Conservation (phyloP, 1,284 basidiomycete genomes). For the Porodaedalea pini region DNA sequence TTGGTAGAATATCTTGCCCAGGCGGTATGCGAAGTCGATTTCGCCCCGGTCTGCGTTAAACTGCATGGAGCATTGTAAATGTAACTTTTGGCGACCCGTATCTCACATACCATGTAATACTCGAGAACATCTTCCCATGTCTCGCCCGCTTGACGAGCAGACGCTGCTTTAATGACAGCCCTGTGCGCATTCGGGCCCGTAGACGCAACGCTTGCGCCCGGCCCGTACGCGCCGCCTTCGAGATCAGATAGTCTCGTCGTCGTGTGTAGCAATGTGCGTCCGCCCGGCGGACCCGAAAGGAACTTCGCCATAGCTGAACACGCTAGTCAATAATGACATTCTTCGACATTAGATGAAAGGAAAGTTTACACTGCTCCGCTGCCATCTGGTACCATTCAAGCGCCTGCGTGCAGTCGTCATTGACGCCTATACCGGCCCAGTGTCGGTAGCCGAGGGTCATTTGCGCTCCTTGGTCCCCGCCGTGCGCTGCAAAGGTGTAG, state of each 20-base stretch:
- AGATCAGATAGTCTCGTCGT: conserved; percentile 87
- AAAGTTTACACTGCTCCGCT: conserved; percentile 68
- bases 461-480: conserved; percentile 82
- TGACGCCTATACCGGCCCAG: conserved; percentile 90
- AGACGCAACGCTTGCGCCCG: conserved; percentile 87
- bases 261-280: conserved; percentile 79
- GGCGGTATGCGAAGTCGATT: conserved; percentile 78
- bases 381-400: conserved; percentile 86
- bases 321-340: not conserved
- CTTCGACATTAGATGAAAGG: conserved; percentile 1
- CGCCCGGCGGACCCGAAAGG: conserved; percentile 85
- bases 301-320: conserved; percentile 68
- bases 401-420: conserved; percentile 80
- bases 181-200: conserved; percentile 70
- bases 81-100: not conserved
- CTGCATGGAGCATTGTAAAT: conserved; percentile 35
- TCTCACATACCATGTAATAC: conserved; percentile 68
- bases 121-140: conserved; percentile 91
- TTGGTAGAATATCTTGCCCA: conserved; percentile 92
- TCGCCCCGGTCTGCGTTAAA: conserved; percentile 92
- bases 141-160: conserved; percentile 80
- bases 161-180: conserved; percentile 80
- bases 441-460: conserved; percentile 95
- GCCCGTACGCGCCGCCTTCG: conserved; percentile 88
- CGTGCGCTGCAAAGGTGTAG: conserved; percentile 90